phyloP scores from a whole-genome alignment of 768 basidiomycete species.

The Gautieria morchelliformis region DNA sequence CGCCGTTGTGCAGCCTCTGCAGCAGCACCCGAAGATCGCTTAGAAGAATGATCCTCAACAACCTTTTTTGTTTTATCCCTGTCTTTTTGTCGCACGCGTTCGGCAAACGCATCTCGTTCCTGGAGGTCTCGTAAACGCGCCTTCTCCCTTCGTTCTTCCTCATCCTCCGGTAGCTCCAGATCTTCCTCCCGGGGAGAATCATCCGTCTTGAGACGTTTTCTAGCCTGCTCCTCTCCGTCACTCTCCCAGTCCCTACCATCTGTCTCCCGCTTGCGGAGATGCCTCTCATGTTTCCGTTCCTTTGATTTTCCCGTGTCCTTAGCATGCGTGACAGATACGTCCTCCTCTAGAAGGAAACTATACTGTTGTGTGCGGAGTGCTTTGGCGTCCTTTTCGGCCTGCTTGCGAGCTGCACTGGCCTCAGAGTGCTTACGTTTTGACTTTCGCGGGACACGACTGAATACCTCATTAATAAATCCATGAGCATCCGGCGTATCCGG shows the following conservation, averaged over 20 bases:
- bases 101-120: constrained; percentile 90
- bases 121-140: constrained; percentile 70
- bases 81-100: constrained; percentile 77
- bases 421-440: constrained; percentile 53
- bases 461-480: constrained; percentile 71
- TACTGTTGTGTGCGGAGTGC: constrained; percentile 64
- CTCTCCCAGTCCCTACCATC: constrained; percentile 84
- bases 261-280: constrained; percentile 71
- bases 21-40: constrained; percentile 50
- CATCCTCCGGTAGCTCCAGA: constrained; percentile 54
- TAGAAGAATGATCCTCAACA: constrained; percentile 86
- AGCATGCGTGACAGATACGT: constrained; percentile 32
- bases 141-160: constrained; percentile 56
- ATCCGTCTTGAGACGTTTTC: constrained; percentile 44
- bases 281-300: constrained; percentile 36
- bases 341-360: constrained; percentile 77
- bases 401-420: constrained; percentile 40
- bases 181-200: constrained; percentile 19
- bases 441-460: constrained; percentile 67
- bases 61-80: constrained; percentile 80
- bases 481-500: constrained; percentile 75
- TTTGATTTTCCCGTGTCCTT: constrained; percentile 32
- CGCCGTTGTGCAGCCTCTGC: constrained; percentile 77
- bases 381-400: constrained; percentile 69
- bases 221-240: constrained; percentile 67